Percentiles rank a stretch among this genome's conserved stretches.
phyloP scores from a whole-genome alignment of 805 yeast species.

The Saccharomycopsis capsularis region DNA sequence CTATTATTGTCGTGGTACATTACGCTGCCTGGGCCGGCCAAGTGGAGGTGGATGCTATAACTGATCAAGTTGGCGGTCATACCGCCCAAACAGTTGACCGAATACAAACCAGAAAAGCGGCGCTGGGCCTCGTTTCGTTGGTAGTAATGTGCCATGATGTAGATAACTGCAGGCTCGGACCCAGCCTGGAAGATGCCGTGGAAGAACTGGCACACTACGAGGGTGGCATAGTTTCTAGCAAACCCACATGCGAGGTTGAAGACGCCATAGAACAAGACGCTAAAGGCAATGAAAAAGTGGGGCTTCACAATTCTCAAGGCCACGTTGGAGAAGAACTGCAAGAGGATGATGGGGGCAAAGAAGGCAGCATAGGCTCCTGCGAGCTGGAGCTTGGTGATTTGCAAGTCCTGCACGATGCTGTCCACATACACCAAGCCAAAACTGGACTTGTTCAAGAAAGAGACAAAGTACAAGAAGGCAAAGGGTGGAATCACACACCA shows the following conservation, averaged over 20 bases:
- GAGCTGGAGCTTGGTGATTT: slow-evolving; percentile 48
- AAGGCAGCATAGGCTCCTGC: slow-evolving; percentile 44
- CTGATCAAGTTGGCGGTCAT: slow-evolving; percentile 67
- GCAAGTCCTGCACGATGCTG: slow-evolving; percentile 48
- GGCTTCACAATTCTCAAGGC: slow-evolving; percentile 52
- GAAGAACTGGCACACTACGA: slow-evolving; percentile 54
- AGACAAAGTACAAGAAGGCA: slow-evolving; percentile 58
- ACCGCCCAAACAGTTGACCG: slow-evolving; percentile 68
- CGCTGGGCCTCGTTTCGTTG: slow-evolving; percentile 60
- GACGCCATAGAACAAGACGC: slow-evolving; percentile 60
- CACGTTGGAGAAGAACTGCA: slow-evolving; percentile 58
- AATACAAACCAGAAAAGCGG: slow-evolving; percentile 55
- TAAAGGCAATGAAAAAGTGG: slow-evolving; percentile 51
- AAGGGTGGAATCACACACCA: slow-evolving; percentile 62
- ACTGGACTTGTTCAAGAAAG: slow-evolving; percentile 69
- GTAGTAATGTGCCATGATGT: slow-evolving; percentile 60
- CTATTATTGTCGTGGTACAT: slow-evolving; percentile 32
- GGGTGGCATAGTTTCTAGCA: slow-evolving; percentile 47
- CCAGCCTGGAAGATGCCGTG: slow-evolving; percentile 66
- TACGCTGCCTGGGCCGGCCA: too few species aligned
- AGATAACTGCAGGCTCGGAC: slow-evolving; percentile 69
- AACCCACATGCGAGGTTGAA: slow-evolving; percentile 61
- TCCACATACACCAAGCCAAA: slow-evolving; percentile 66
- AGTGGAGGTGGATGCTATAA: slow-evolving; percentile 34
- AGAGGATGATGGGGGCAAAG: slow-evolving; percentile 57